phyloP scores from a whole-genome alignment of 495 filamentous ascomycete genomes.

The Talaromyces proteolyticus region DNA sequence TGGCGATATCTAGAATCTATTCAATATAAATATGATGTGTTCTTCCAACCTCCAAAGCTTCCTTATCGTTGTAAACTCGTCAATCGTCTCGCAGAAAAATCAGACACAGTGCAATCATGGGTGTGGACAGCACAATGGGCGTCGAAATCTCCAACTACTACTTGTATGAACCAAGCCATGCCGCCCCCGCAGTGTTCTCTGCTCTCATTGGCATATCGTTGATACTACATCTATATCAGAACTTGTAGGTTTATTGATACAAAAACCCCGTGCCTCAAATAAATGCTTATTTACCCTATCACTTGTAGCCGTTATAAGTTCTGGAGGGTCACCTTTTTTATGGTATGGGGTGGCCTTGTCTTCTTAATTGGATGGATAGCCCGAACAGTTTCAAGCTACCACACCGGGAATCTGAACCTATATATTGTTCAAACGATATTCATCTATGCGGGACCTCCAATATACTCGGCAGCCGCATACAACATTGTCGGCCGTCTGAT shows the following conservation, averaged over 20 bases:
- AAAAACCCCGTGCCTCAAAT: neutral
- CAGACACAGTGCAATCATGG: too few relatives aligned
- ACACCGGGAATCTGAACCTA: slow-evolving; percentile 25
- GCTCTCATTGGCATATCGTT: slow-evolving; percentile 26
- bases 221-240: slow-evolving; percentile 31
- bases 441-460: slow-evolving; percentile 45
- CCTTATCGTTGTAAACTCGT: too few relatives aligned
- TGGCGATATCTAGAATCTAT: too few relatives aligned
- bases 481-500: slow-evolving; percentile 53
- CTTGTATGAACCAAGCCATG: slow-evolving; percentile 31
- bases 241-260: slow-evolving; percentile 17
- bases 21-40: too few relatives aligned
- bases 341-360: slow-evolving; percentile 32
- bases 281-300: neutral
- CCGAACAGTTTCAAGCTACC: slow-evolving; percentile 29
- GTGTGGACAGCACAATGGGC: neutral
- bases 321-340: slow-evolving; percentile 39
- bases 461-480: slow-evolving; percentile 53
- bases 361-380: slow-evolving; percentile 38
- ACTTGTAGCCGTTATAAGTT: slow-evolving; percentile 31
- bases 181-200: slow-evolving; percentile 32
- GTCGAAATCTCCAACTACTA: slow-evolving; percentile 9
- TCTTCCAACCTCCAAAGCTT: too few relatives aligned
- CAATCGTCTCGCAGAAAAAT: too few relatives aligned
- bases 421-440: slow-evolving; percentile 48